Conservation (phyloP, 768 basidiomycete genomes). For the Kwoniella bestiolae region DNA sequence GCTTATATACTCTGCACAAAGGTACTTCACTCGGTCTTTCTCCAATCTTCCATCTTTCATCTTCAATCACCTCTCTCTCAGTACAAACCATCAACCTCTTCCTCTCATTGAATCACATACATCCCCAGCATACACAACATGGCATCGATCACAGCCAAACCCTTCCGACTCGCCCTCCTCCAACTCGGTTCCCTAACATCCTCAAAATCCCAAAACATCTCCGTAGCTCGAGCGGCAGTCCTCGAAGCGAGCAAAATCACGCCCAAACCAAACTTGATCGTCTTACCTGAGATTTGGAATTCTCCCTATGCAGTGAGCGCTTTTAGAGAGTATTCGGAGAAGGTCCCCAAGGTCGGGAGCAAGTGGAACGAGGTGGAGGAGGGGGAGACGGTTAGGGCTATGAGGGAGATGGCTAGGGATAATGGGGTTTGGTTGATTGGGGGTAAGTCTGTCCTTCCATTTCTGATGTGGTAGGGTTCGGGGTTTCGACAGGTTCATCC, state of each 20-base stretch:
- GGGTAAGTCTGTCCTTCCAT: too few relatives aligned
- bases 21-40: too few relatives aligned
- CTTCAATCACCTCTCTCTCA: too few relatives aligned
- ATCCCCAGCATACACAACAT: constrained; percentile 31
- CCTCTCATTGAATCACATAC: background rate
- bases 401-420: constrained; percentile 79
- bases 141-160: constrained; percentile 61
- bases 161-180: constrained; percentile 84
- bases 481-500: too few relatives aligned
- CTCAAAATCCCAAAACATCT: constrained; percentile 76
- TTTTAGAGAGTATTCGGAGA: constrained; percentile 84
- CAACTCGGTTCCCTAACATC: constrained; percentile 78
- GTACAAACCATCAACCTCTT: background rate
- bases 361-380: constrained; percentile 19
- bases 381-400: constrained; percentile 73
- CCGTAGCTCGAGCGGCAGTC: constrained; percentile 79
- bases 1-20: too few relatives aligned
- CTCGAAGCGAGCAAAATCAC: constrained; percentile 60
- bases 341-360: constrained; percentile 33
- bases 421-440: constrained; percentile 87
- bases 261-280: constrained; percentile 45
- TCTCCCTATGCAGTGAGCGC: constrained; percentile 61
- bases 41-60: too few relatives aligned
- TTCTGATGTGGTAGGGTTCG: too few relatives aligned
- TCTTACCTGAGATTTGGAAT: constrained; percentile 60